Percentiles rank a stretch among this genome's conserved stretches.
Conservation (phyloP, 495 filamentous ascomycete species). For the Aeminium ludgeri region DNA sequence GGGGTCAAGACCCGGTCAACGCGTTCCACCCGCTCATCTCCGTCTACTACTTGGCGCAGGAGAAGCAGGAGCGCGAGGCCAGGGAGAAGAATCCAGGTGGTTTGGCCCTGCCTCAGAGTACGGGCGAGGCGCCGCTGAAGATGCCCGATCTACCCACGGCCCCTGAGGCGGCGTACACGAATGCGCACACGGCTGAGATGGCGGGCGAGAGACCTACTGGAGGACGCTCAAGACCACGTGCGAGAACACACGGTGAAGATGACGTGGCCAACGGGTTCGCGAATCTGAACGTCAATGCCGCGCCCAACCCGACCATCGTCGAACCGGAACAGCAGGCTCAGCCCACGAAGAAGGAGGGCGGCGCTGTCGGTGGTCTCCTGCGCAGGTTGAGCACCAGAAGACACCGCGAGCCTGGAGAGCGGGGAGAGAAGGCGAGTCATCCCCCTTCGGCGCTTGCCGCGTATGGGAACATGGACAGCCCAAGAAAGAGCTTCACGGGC, state of each 20-base stretch:
- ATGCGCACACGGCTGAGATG: conserved; percentile 62
- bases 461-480: conserved; percentile 49
- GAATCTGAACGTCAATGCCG: conserved; percentile 44
- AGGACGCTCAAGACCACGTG: conserved; percentile 63
- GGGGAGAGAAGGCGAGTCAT: conserved; percentile 39
- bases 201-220: conserved; percentile 64
- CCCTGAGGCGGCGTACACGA: conserved; percentile 85
- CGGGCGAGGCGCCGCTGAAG: conserved; percentile 43
- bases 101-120: conserved; percentile 33
- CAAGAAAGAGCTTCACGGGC: conserved; percentile 66
- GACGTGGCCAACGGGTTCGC: conserved; percentile 65
- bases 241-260: conserved; percentile 89
- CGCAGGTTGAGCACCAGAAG: conserved; percentile 80
- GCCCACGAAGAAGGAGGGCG: conserved; percentile 65
- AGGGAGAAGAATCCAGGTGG: conserved; percentile 45
- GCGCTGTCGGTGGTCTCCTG: conserved; percentile 71
- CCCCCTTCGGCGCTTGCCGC: conserved; percentile 54
- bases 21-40: conserved; percentile 87
- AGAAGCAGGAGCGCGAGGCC: conserved; percentile 78
- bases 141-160: conserved; percentile 55
- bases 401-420: conserved; percentile 32
- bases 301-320: conserved; percentile 37
- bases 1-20: conserved; percentile 79
- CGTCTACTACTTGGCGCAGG: conserved; percentile 86
- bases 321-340: conserved; percentile 46